These are phyloP conservation scores for Claviceps spartinae DNA, from an alignment of 2,329 filamentous ascomycete species.

Conservation along the genomic window DNA sequence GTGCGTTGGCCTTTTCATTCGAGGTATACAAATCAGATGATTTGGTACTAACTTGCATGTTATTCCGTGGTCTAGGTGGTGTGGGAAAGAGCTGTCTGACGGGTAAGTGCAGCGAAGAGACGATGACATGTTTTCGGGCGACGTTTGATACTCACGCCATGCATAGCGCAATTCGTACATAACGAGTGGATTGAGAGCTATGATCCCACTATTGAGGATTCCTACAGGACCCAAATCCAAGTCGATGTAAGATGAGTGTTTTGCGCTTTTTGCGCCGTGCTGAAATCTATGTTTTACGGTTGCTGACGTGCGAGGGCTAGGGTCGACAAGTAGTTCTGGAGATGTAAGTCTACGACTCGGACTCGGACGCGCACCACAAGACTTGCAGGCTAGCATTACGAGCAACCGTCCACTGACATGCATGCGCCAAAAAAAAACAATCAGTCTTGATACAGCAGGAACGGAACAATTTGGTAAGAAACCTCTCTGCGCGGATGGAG, in stretches of 20 bases:
- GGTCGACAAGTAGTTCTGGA: constrained; percentile 80
- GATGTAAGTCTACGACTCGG: constrained; percentile 48
- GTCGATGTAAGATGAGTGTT: constrained; percentile 56
- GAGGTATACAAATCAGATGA: background rate
- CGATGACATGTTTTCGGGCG: background rate
- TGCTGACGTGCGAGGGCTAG: constrained; percentile 26
- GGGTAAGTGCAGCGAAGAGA: constrained; percentile 37
- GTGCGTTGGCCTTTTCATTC: constrained; percentile 29
- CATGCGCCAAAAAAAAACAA: background rate
- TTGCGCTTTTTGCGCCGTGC: constrained; percentile 12
- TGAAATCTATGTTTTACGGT: background rate
- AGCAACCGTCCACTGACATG: constrained; percentile 10
- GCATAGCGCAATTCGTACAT: constrained; percentile 74
- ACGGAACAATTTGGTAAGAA: constrained; percentile 82
- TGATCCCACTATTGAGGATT: constrained; percentile 67
- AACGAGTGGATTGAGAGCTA: constrained; percentile 90
- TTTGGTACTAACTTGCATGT: constrained; percentile 17
- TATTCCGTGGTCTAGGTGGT: constrained; percentile 44
- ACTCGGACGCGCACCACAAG: no score
- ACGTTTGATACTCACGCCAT: constrained; percentile 6
- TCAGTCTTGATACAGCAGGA: constrained; percentile 72
- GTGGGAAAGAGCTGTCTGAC: constrained; percentile 89
- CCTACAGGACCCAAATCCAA: constrained; percentile 59
- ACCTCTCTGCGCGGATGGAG: background rate
- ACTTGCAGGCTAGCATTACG: constrained; percentile 6